Evolutionary conservation across 768 basidiomycete species (phyloP).

Genomic region (Lactarius deliciosus): DNA sequence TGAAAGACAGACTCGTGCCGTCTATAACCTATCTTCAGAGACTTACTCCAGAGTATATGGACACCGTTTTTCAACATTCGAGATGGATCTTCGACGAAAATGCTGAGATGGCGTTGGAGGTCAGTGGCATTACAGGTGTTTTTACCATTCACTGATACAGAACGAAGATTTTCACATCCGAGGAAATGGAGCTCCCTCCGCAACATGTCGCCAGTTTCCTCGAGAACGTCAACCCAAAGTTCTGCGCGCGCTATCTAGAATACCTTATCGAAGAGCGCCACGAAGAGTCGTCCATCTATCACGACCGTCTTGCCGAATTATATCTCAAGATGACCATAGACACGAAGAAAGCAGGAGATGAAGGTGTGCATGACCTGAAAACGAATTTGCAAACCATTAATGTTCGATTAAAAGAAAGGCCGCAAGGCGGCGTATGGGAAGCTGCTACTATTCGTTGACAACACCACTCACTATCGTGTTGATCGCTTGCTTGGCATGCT

Average conservation of each 20-base stretch:
- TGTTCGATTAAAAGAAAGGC: conserved; percentile 41
- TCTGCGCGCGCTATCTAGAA: conserved; percentile 82
- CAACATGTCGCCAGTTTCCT: conserved; percentile 75
- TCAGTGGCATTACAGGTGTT: conserved; percentile 31
- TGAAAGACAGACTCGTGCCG: conserved; percentile 75
- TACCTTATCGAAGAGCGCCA: conserved; percentile 74
- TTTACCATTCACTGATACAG: background rate
- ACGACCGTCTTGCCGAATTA: conserved; percentile 86
- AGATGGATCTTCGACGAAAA: conserved; percentile 84
- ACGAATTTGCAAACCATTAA: conserved; percentile 17
- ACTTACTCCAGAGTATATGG: conserved; percentile 76
- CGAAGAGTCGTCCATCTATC: conserved; percentile 67
- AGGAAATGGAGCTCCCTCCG: conserved; percentile 88
- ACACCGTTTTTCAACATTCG: conserved; percentile 78
- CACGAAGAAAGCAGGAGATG: conserved; percentile 58
- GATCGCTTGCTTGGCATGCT: conserved; percentile 81
- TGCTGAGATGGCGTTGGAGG: conserved; percentile 74
- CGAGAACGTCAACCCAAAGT: conserved; percentile 61
- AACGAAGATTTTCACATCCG: conserved; percentile 87
- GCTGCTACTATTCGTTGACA: conserved; percentile 73
- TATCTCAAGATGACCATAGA: conserved; percentile 70
- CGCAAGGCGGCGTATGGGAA: conserved; percentile 58
- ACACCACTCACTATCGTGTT: conserved; percentile 64
- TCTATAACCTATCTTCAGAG: conserved; percentile 91
- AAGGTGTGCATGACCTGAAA: conserved; percentile 42